phyloP scores from a whole-genome alignment of 345 rosid species.

The Lepidium sativum region DNA sequence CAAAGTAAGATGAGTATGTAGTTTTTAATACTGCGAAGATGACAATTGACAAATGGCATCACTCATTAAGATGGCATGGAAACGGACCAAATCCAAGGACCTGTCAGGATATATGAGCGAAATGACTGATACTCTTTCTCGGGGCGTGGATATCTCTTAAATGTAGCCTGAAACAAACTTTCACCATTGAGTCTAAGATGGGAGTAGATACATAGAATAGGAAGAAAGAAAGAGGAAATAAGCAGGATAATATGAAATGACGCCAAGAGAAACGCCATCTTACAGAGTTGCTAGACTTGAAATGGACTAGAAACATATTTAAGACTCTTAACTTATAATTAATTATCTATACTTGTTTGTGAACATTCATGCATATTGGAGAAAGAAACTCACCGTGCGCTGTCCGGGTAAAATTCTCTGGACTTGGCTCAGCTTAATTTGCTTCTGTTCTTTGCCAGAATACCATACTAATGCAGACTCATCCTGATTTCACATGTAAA shows the following conservation, averaged over 20 bases:
- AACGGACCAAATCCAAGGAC: constrained; percentile 81
- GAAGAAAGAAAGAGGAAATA: background rate
- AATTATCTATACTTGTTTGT: background rate
- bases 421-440: constrained; percentile 58
- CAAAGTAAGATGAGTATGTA: background rate
- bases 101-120: constrained; percentile 76
- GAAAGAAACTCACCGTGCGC: constrained; percentile 68
- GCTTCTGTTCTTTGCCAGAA: constrained; percentile 80
- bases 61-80: background rate
- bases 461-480: constrained; percentile 84
- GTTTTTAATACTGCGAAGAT: background rate
- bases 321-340: background rate
- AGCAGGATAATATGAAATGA: background rate
- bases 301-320: background rate
- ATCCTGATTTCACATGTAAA: constrained; percentile 37
- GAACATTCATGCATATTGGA: background rate
- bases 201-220: background rate
- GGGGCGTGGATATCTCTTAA: constrained; percentile 90
- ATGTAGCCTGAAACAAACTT: constrained; percentile 57
- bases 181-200: constrained; percentile 6
- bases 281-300: background rate
- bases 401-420: constrained; percentile 81
- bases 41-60: background rate
- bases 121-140: constrained; percentile 98
- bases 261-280: background rate